Evolutionary conservation across 2,329 filamentous ascomycete genomes (phyloP).

Genomic region (Tolypocladium paradoxum): DNA sequence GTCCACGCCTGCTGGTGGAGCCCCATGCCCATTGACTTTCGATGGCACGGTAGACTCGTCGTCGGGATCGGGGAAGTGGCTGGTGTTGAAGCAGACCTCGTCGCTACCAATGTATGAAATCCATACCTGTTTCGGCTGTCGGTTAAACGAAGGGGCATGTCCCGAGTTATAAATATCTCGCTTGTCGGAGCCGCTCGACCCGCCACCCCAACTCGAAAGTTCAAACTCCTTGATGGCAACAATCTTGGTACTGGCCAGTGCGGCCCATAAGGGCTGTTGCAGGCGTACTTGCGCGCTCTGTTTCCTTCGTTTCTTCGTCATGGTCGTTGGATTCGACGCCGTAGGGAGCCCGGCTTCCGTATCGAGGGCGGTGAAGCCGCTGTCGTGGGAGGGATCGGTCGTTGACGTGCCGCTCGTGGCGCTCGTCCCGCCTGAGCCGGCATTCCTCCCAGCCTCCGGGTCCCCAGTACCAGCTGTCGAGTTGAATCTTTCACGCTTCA

Average conservation of each 20-base stretch:
- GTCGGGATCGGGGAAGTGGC: slow-evolving; percentile 43
- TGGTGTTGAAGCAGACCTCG: slow-evolving; percentile 67
- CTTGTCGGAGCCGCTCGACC: slow-evolving; percentile 53
- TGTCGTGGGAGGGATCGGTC: slow-evolving; percentile 5
- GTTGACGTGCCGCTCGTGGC: background rate
- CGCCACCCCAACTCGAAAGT: slow-evolving; percentile 67
- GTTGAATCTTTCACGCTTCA: slow-evolving; percentile 48
- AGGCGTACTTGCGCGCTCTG: slow-evolving; percentile 85
- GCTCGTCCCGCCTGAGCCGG: background rate
- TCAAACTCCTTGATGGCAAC: slow-evolving; percentile 89
- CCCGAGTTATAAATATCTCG: slow-evolving; percentile 68
- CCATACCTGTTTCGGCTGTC: slow-evolving; percentile 64
- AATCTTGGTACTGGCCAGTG: slow-evolving; percentile 90
- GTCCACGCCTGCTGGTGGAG: slow-evolving; percentile 44
- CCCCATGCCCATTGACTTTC: slow-evolving; percentile 17
- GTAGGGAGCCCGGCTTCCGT: slow-evolving; percentile 29
- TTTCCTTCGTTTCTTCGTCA: slow-evolving; percentile 73
- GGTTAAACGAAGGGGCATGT: slow-evolving; percentile 57
- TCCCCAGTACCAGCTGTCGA: slow-evolving; percentile 39
- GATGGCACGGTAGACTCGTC: slow-evolving; percentile 17
- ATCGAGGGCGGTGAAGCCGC: slow-evolving; percentile 41
- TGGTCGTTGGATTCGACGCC: slow-evolving; percentile 26
- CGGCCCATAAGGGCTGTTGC: slow-evolving; percentile 88
- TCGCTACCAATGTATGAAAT: slow-evolving; percentile 70
- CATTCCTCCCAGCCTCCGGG: slow-evolving; percentile 50